Evolutionary conservation across 768 basidiomycete species (phyloP), one percentile per base, ranked within the genome.

Genomic region (Pulveroboletus sp.): DNA sequence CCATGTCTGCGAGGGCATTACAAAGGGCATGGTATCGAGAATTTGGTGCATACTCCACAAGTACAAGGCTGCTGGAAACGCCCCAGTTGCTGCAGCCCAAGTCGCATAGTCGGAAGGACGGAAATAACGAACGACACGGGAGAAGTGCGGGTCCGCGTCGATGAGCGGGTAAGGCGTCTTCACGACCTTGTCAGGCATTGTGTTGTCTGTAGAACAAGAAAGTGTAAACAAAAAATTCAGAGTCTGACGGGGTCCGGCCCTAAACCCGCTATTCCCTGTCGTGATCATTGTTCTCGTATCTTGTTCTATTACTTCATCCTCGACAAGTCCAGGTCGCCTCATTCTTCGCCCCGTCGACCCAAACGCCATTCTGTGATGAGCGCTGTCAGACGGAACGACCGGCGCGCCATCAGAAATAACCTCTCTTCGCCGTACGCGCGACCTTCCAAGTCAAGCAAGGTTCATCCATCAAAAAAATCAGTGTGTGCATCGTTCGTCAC

Each of bases 61-160:
- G 63, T 87, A 89, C 51, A 95, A 74, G 3, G 82, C 77, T n/a
- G 77, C 78, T 16, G 95, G 95, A 62, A 88, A 88, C 17, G 82
- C 86, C 49, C 77, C 88, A 3, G 94, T 92, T 47, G 78, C 80
- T 36, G 76, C 84, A 17, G 81, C 90, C 89, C 92, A 92, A 17
- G 79, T 70, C 19, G 79, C 89, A 73, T 91, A 94, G 75, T 99
- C 95, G 2, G 85, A 84, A 19, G 83, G 76, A 21, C 95, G 79
- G 69, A 97, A 82, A 72, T 97, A 97, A 49, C 89, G 76, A 19
- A 99, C 71, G 42, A 99, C 95, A 27, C 95, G 82, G 27, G 73
- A 73, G 13, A 84, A 84, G 74, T 97, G 89, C 10, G 95, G 95
- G 75, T 98, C 95, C 0, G 83, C 75, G 70, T 97, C 95, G 72